A percentile compares a stretch with the other conserved stretches of the same genome.
Evolutionary conservation across 78 protist genomes (phyloP).

Genomic region (Polysphondylium violaceum): DNA sequence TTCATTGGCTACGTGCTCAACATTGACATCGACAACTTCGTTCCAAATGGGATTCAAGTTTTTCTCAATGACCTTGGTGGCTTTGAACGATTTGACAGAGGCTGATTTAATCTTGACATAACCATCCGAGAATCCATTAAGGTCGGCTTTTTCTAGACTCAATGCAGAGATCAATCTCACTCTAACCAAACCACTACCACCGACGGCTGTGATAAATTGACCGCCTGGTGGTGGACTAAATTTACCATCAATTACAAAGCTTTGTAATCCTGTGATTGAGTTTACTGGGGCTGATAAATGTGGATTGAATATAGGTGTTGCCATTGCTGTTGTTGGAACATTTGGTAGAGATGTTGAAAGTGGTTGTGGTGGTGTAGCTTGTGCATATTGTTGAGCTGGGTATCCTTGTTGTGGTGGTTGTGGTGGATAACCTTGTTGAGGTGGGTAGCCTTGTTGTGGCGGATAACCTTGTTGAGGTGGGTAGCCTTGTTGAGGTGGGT

Average conservation of each 20-base stretch:
- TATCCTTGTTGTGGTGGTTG: not conserved
- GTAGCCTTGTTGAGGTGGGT: not conserved
- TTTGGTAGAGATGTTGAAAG: not conserved
- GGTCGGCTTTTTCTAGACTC: not conserved
- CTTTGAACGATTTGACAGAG: not conserved
- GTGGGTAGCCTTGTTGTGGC: not conserved
- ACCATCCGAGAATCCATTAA: not conserved
- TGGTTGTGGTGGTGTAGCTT: not conserved
- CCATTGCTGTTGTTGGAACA: not conserved
- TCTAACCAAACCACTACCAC: not conserved
- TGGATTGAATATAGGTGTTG: not conserved
- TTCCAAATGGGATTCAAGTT: conserved; percentile 37
- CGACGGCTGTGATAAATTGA: not conserved
- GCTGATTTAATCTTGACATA: conserved; percentile 6
- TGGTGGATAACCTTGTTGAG: not conserved
- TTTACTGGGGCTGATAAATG: not conserved
- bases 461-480: not conserved
- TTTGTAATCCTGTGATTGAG: no score
- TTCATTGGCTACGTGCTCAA: not conserved
- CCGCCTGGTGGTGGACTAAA: not conserved
- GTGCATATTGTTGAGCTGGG: not conserved
- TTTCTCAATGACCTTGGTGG: not conserved
- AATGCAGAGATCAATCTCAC: not conserved
- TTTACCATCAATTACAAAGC: no score
- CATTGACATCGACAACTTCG: not conserved